Conservation (phyloP, 352 stramenopile genomes). For the Phytophthora pisi region DNA sequence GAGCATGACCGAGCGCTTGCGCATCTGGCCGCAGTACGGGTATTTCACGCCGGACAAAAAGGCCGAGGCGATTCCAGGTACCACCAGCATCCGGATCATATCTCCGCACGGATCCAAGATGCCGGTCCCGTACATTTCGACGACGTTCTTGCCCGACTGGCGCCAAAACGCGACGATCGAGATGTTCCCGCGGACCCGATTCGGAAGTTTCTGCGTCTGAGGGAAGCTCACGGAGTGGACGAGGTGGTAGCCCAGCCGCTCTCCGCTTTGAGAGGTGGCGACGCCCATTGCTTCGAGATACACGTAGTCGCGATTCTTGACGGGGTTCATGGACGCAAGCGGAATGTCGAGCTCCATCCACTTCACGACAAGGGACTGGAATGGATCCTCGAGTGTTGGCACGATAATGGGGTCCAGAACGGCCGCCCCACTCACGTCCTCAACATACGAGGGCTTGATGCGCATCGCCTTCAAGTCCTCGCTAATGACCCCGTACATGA, state of each 20-base stretch:
- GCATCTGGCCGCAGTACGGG: constrained; percentile 25
- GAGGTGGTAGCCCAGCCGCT: constrained; percentile 42
- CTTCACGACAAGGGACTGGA: constrained; percentile 33
- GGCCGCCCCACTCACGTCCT: constrained; percentile 16
- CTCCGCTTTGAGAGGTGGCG: constrained; percentile 21
- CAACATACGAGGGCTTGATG: constrained; percentile 32
- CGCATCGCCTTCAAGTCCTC: constrained; percentile 25
- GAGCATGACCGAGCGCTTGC: constrained; percentile 34
- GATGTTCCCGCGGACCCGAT: constrained; percentile 39
- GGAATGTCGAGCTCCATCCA: constrained; percentile 36
- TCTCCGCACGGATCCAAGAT: constrained; percentile 34
- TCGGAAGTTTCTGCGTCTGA: constrained; percentile 28
- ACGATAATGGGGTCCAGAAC: constrained; percentile 34
- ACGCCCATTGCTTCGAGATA: constrained; percentile 37
- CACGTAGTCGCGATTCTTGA: constrained; percentile 41
- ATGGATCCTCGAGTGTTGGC: constrained; percentile 29
- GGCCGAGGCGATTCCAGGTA: constrained; percentile 22
- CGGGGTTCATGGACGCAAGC: constrained; percentile 14
- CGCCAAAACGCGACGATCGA: constrained; percentile 40
- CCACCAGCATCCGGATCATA: constrained; percentile 28
- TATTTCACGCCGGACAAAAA: constrained; percentile 35
- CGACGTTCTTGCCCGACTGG: constrained; percentile 24
- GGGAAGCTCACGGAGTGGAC: constrained; percentile 44
- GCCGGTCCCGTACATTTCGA: constrained; percentile 37
- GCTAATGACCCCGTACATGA: constrained; percentile 32